A percentile compares a stretch with the other conserved stretches of the same genome.
These are phyloP conservation scores for Halophytophthora batemanensis DNA, from an alignment of 352 stramenopile species.

Conservation along the genomic window DNA sequence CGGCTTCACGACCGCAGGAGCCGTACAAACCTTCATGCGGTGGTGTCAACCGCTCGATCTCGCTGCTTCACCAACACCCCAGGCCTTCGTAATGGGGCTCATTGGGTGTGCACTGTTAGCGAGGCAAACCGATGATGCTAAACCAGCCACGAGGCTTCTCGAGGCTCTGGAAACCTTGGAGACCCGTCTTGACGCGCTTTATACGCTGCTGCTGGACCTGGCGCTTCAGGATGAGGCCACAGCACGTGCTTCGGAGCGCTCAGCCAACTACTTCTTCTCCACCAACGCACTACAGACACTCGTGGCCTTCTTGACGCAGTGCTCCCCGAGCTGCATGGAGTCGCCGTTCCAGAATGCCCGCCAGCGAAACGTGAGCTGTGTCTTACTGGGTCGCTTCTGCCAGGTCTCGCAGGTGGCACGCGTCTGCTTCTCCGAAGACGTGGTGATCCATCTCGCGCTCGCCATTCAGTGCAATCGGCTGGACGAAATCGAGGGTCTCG, in stretches of 20 bases:
- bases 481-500: constrained; percentile 52
- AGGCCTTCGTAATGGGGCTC: constrained; percentile 45
- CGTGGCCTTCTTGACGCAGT: constrained; percentile 47
- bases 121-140: constrained; percentile 28
- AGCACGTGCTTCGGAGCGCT: constrained; percentile 17
- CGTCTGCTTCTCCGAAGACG: constrained; percentile 51
- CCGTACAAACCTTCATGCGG: constrained; percentile 40
- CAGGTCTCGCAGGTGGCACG: constrained; percentile 32
- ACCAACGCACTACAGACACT: constrained; percentile 42
- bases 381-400: constrained; percentile 54
- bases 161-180: constrained; percentile 26
- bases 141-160: constrained; percentile 22
- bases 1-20: constrained; percentile 61
- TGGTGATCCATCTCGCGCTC: constrained; percentile 66
- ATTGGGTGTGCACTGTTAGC: constrained; percentile 49
- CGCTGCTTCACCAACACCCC: constrained; percentile 25
- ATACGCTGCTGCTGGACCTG: constrained; percentile 45
- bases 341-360: constrained; percentile 37
- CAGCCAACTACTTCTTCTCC: constrained; percentile 40
- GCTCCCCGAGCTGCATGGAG: constrained; percentile 54
- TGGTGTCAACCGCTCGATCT: constrained; percentile 31
- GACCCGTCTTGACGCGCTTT: constrained; percentile 38
- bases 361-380: constrained; percentile 73
- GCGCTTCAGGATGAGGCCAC: constrained; percentile 22
- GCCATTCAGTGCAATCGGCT: constrained; percentile 69